These are phyloP conservation scores for Porphyrellus cyaneotinctus DNA, from an alignment of 768 basidiomycete species.

Conservation along the genomic window DNA sequence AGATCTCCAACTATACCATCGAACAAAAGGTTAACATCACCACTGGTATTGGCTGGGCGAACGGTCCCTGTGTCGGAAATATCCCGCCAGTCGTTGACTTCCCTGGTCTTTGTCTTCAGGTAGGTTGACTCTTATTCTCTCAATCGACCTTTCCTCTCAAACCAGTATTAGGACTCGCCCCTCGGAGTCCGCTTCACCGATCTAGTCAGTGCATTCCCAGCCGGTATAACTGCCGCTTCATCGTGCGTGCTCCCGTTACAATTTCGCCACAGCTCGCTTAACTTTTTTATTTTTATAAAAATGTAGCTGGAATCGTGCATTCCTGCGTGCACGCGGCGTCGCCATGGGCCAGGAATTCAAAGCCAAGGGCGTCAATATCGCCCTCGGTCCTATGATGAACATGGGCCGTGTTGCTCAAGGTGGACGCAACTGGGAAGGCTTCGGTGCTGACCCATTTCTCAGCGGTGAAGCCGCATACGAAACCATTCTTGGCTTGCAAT, in stretches of 20 bases:
- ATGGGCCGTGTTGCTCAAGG: constrained; percentile 74
- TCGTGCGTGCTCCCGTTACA: constrained; percentile 46
- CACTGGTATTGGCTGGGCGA: constrained; percentile 52
- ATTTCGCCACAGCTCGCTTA: not conserved
- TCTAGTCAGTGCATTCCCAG: constrained; percentile 73
- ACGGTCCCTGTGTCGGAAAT: constrained; percentile 70
- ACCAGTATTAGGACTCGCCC: constrained; percentile 54
- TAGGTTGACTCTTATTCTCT: constrained; percentile 18
- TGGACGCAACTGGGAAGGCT: constrained; percentile 95
- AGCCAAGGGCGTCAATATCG: constrained; percentile 81
- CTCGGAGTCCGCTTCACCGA: constrained; percentile 76
- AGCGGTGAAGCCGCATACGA: constrained; percentile 72
- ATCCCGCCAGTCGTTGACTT: constrained; percentile 50
- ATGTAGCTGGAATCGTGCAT: constrained; percentile 64
- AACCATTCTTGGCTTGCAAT: constrained; percentile 80
- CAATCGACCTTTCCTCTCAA: not conserved
- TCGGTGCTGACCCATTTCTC: constrained; percentile 86
- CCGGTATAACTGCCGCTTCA: constrained; percentile 78
- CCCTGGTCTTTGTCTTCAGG: constrained; percentile 72
- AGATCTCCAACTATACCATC: constrained; percentile 50
- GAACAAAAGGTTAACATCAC: constrained; percentile 62
- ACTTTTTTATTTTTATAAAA: too few relatives aligned
- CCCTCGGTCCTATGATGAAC: constrained; percentile 83
- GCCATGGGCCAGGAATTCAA: constrained; percentile 81
- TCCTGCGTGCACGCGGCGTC: constrained; percentile 72